These are phyloP conservation scores for Suillus hirtellus DNA, from an alignment of 768 basidiomycete species.

Conservation along the genomic window DNA sequence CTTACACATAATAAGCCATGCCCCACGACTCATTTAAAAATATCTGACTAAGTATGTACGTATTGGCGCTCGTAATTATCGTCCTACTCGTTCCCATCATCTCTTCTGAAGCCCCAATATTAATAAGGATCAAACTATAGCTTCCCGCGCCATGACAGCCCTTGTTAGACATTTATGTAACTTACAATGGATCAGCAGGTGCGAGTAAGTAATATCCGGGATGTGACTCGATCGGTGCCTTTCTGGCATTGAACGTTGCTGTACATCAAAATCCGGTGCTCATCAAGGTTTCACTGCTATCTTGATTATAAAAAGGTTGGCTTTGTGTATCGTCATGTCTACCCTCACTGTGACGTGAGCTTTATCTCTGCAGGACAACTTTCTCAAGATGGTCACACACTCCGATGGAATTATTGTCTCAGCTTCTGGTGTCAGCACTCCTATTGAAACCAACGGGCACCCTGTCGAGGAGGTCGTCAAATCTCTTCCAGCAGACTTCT, in stretches of 20 bases:
- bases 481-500: constrained; percentile 53
- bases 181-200: neutral
- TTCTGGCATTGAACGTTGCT: neutral
- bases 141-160: neutral
- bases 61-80: neutral
- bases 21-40: neutral
- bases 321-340: neutral
- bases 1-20: neutral
- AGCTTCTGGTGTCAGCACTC: constrained; percentile 1
- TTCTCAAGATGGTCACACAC: constrained; percentile 6
- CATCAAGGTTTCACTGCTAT: neutral
- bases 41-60: neutral
- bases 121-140: neutral
- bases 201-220: neutral
- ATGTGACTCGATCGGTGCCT: neutral
- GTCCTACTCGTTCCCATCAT: neutral
- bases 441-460: neutral
- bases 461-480: constrained; percentile 4
- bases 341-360: neutral
- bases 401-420: constrained; percentile 10
- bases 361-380: neutral
- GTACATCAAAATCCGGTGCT: neutral
- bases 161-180: neutral
- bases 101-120: neutral
- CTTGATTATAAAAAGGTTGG: neutral